These are phyloP conservation scores for Blastocystis sp. DNA, from an alignment of 352 stramenopile genomes.

Conservation along the genomic window DNA sequence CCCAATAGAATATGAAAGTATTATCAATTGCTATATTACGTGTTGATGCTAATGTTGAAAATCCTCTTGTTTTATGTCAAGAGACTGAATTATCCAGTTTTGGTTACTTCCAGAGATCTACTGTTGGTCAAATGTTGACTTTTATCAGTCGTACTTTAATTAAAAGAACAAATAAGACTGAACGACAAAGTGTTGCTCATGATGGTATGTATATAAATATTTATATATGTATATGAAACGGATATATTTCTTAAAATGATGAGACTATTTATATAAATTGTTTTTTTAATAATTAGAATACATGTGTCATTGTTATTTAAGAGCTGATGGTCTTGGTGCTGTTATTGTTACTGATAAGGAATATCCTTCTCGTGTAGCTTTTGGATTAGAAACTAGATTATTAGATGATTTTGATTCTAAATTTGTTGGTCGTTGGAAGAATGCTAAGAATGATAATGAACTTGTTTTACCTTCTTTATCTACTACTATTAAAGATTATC, in stretches of 20 bases:
- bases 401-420: slow-evolving; percentile 77
- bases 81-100: slow-evolving; percentile 55
- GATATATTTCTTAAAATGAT: background rate
- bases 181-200: slow-evolving; percentile 88
- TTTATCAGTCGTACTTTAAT: slow-evolving; percentile 97
- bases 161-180: slow-evolving; percentile 75
- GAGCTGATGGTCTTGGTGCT: slow-evolving; percentile 76
- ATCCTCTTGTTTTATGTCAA: slow-evolving; percentile 52
- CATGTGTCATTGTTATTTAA: slow-evolving; percentile 89
- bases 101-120: slow-evolving; percentile 61
- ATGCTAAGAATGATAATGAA: slow-evolving; percentile 51
- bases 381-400: slow-evolving; percentile 78
- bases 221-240: background rate
- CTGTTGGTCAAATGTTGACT: slow-evolving; percentile 86
- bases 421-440: slow-evolving; percentile 44
- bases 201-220: slow-evolving; percentile 55
- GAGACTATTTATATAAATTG: background rate
- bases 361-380: slow-evolving; percentile 88
- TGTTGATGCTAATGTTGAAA: too few species aligned
- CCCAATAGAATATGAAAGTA: too few species aligned
- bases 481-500: slow-evolving; percentile 80
- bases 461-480: slow-evolving; percentile 66
- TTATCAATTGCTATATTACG: slow-evolving; percentile 56
- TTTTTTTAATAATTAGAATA: slow-evolving; percentile 54
- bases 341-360: slow-evolving; percentile 86